These are phyloP conservation scores for Colletotrichum sp. DNA, from an alignment of 2,329 filamentous ascomycete species.

Conservation along the genomic window DNA sequence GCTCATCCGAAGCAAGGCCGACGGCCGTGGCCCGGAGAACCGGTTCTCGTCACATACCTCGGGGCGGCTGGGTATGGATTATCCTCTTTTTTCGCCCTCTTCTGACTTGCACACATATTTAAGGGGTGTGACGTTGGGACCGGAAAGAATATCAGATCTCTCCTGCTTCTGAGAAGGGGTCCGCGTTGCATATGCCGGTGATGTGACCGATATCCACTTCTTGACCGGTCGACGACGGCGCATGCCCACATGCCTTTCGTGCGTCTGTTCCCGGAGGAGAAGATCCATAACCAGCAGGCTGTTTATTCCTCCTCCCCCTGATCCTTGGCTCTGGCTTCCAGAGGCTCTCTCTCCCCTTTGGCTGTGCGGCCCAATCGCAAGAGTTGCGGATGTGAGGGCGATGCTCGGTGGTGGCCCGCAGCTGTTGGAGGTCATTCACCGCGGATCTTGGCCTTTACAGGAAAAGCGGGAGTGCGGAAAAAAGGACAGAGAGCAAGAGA, in stretches of 20 bases:
- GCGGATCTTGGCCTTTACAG: background rate
- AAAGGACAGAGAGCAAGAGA: background rate
- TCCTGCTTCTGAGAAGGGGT: background rate
- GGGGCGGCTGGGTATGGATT: background rate
- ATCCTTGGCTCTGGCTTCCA: background rate
- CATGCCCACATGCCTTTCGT: background rate
- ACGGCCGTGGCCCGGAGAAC: background rate
- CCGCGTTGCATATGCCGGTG: slow-evolving; percentile 1
- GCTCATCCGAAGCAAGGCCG: background rate
- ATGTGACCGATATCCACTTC: slow-evolving; percentile 14
- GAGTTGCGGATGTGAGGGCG: background rate
- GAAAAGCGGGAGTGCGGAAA: background rate
- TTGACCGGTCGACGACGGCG: slow-evolving; percentile 8
- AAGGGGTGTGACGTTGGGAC: background rate
- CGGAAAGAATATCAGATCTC: background rate
- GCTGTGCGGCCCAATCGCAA: background rate
- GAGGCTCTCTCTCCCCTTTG: background rate
- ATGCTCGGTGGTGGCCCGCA: background rate
- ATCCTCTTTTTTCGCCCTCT: background rate
- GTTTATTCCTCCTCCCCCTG: background rate
- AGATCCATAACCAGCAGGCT: background rate
- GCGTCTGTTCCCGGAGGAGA: background rate
- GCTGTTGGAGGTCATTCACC: background rate
- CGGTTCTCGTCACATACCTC: slow-evolving; percentile 6
- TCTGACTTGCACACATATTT: background rate